Evolutionary conservation across 768 basidiomycete species (phyloP).

Genomic region (Tulasnella sp.): DNA sequence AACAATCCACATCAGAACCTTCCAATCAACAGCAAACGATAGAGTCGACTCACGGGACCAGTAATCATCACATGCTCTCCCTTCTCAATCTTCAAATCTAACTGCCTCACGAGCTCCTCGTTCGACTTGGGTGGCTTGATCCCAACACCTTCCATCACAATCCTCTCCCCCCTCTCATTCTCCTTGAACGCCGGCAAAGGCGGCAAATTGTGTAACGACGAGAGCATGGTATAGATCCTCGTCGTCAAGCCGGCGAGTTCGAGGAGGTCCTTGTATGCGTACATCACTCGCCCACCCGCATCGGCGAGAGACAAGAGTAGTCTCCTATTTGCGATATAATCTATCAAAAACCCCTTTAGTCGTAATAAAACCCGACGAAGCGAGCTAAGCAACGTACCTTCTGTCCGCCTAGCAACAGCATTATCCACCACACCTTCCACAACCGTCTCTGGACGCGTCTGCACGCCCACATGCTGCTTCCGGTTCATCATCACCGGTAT

Average conservation of each 20-base stretch:
- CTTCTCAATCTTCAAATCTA: slow-evolving; percentile 45
- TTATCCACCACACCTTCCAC: not conserved
- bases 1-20: slow-evolving; percentile 2
- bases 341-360: slow-evolving; percentile 25
- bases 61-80: slow-evolving; percentile 91
- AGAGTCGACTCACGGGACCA: slow-evolving; percentile 38
- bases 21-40: slow-evolving; percentile 1
- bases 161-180: slow-evolving; percentile 22
- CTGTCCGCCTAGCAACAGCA: not conserved
- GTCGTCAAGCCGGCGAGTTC: slow-evolving; percentile 91
- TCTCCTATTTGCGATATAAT: slow-evolving; percentile 87
- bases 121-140: slow-evolving; percentile 45
- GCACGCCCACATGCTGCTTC: slow-evolving; percentile 28
- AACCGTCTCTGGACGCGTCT: slow-evolving; percentile 11
- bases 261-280: slow-evolving; percentile 88
- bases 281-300: slow-evolving; percentile 91
- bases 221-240: slow-evolving; percentile 75
- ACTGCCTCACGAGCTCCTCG: slow-evolving; percentile 48
- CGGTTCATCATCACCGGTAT: slow-evolving; percentile 74
- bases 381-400: not conserved
- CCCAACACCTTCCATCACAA: slow-evolving; percentile 56
- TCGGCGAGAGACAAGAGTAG: slow-evolving; percentile 90
- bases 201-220: slow-evolving; percentile 66
- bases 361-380: not conserved
- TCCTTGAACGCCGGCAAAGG: slow-evolving; percentile 32